Evolutionary conservation across 2,329 filamentous ascomycete species (phyloP).

Genomic region (Boeremia exigua): DNA sequence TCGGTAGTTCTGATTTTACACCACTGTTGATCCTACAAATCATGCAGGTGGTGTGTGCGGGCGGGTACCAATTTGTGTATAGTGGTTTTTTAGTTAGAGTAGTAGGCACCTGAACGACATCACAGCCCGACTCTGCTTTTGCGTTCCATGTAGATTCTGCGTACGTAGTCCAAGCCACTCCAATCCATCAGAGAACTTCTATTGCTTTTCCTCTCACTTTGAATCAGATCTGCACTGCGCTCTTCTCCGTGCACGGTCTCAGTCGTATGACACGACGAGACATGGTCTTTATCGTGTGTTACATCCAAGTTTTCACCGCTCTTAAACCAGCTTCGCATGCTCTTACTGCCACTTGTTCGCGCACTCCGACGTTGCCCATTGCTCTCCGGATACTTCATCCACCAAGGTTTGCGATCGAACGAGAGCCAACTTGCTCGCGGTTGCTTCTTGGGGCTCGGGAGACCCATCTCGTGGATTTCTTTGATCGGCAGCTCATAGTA

Average conservation of each 20-base stretch:
- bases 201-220: slow-evolving; percentile 2
- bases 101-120: slow-evolving; percentile 1
- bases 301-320: neutral
- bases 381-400: neutral
- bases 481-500: slow-evolving; percentile 12
- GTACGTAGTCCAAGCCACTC: slow-evolving; percentile 13
- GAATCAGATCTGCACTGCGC: neutral
- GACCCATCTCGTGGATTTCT: slow-evolving; percentile 12
- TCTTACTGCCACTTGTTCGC: neutral
- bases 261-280: neutral
- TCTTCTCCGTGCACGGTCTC: neutral
- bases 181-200: slow-evolving; percentile 13
- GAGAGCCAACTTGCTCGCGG: slow-evolving; percentile 6
- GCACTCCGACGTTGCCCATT: neutral
- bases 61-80: neutral
- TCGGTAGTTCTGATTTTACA: neutral
- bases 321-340: slow-evolving; percentile 12
- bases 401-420: slow-evolving; percentile 11
- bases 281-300: neutral
- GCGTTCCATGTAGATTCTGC: slow-evolving; percentile 10
- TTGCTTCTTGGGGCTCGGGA: slow-evolving; percentile 8
- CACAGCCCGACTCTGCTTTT: slow-evolving; percentile 10
- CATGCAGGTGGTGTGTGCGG: neutral
- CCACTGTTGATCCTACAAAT: neutral
- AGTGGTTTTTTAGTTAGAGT: neutral